phyloP scores from a whole-genome alignment of 768 basidiomycete species.

The Russula virescens region DNA sequence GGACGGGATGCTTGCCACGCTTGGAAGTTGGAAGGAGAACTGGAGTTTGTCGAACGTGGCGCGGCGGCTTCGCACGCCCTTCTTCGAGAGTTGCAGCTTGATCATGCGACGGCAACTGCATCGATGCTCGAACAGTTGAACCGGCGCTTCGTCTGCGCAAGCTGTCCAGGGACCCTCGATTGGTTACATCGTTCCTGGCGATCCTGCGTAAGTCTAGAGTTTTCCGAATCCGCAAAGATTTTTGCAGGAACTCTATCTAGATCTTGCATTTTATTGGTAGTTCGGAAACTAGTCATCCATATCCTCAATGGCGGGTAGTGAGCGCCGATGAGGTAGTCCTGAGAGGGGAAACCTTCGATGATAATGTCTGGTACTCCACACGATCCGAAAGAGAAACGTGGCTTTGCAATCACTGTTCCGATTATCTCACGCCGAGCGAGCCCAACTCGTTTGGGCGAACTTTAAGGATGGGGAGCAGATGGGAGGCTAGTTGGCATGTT shows the following conservation, averaged over 20 bases:
- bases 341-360: background rate
- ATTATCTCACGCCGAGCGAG: background rate
- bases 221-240: background rate
- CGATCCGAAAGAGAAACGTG: background rate
- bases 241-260: background rate
- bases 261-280: background rate
- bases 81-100: background rate
- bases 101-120: background rate
- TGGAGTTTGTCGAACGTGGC: slow-evolving; percentile 1
- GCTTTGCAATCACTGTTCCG: slow-evolving; percentile 19
- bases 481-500: background rate
- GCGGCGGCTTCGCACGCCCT: slow-evolving; percentile 6
- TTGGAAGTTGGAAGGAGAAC: slow-evolving; percentile 11
- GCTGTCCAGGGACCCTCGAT: background rate
- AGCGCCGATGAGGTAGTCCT: background rate
- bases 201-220: slow-evolving; percentile 9
- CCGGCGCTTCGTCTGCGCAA: slow-evolving; percentile 4
- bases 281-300: background rate
- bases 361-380: no score
- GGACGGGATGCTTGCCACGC: slow-evolving; percentile 22
- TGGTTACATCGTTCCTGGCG: background rate
- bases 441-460: background rate
- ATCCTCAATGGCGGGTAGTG: slow-evolving; percentile 6
- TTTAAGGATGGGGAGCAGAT: background rate
- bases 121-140: slow-evolving; percentile 5